Base-by-base conservation (phyloP, 306 rosid genomes). In the Fragaria ananassa region DNA sequence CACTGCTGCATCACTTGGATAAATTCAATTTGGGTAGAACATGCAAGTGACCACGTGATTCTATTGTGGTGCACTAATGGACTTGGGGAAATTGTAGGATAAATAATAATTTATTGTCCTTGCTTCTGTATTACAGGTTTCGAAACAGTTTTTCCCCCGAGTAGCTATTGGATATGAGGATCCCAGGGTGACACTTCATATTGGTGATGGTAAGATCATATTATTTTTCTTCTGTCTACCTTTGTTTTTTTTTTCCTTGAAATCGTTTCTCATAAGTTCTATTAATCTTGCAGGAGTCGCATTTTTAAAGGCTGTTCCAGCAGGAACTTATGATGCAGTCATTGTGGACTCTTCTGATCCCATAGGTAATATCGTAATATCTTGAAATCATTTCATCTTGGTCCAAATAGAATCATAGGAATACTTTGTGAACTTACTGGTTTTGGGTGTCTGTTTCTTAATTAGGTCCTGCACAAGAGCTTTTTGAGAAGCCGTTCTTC, bases 321-420 rank as follows among this genome's bases (percentile, higher is more conserved):
- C 87, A 83, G 97, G 99, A 83, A 86, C 96, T 58, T 96, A 96
- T 73, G 99, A 96, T 84, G 98, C 97, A 37, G 49, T 96, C 56
- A 92, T 96, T 34, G 99, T 96, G 81, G 99, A 96, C 80, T 96
- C 99, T 68, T 96, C 99, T 10, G 99, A 96, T 51, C 99, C 99
- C 35, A 91, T 96, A 57, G 99, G 98, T 96, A 89, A 71, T 29
- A 47, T 51, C 53, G 44, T 42, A n/a, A 9, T 54, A 54, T 5
- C 9, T 8, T 6, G 13, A 42, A 54, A 46, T 8, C 66, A 62
- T 50, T 50, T 39, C 71, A 46, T 78, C 47, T 7, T 53, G 3
- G 62, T 66, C 64, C 45, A 5, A 58, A 15, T 45, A 11, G 46
- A 62, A 74, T 39, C 47, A 65, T 78, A 42, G 12, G 18, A 70